These are phyloP conservation scores for Cryptococcus neoformans DNA, from an alignment of 1,284 basidiomycete species.

Conservation along the genomic window DNA sequence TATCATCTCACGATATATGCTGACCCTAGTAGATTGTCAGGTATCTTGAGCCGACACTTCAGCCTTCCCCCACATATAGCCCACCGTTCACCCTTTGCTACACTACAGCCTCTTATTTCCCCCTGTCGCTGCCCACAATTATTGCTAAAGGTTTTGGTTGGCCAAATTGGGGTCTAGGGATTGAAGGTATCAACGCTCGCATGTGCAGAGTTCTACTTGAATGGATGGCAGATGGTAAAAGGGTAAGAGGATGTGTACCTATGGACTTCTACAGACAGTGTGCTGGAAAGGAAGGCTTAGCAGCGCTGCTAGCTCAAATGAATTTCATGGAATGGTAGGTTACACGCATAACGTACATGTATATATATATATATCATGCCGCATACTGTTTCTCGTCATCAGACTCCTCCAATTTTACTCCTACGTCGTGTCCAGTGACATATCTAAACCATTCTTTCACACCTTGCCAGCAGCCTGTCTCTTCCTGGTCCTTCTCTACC, in stretches of 20 bases:
- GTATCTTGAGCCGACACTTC: constrained; percentile 19
- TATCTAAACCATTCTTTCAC: constrained; percentile 5
- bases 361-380: background rate
- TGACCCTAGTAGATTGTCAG: constrained; percentile 5
- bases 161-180: constrained; percentile 66
- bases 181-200: constrained; percentile 76
- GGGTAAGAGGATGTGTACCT: constrained; percentile 29
- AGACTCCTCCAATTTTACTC: constrained; percentile 12
- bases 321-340: constrained; percentile 19
- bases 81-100: constrained; percentile 69
- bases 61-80: constrained; percentile 16
- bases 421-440: background rate
- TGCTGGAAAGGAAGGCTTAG: constrained; percentile 17
- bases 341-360: background rate
- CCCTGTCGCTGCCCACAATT: constrained; percentile 66
- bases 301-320: constrained; percentile 31
- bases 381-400: constrained; percentile 7
- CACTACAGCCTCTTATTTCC: constrained; percentile 75
- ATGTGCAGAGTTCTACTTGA: constrained; percentile 67
- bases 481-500: background rate
- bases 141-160: constrained; percentile 77
- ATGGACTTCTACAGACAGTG: constrained; percentile 42
- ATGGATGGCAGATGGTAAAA: constrained; percentile 15
- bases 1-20: background rate
- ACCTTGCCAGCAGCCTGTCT: constrained; percentile 1